Conservation (phyloP, 1,284 basidiomycete species). For the Cryptococcus amylolentus region DNA sequence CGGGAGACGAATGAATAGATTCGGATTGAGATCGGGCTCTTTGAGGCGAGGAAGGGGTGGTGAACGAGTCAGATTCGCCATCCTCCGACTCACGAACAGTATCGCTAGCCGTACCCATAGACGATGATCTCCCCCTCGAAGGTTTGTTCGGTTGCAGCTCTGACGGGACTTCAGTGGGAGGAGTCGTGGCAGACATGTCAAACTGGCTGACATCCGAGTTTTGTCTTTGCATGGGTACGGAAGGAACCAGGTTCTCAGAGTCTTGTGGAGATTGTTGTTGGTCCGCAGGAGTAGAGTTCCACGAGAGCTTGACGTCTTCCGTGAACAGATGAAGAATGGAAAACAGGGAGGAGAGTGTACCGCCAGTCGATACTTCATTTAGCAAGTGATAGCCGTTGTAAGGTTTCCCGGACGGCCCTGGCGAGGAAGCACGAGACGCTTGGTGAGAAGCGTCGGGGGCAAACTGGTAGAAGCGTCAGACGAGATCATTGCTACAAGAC, state of each 20-base stretch:
- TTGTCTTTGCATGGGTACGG: conserved; percentile 21
- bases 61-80: neutral
- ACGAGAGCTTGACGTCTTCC: conserved; percentile 90
- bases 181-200: conserved; percentile 23
- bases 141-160: neutral
- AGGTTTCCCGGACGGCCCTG: conserved; percentile 11
- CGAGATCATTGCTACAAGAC: neutral
- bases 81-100: neutral
- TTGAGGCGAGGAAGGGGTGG: conserved; percentile 1
- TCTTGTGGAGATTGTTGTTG: conserved; percentile 29
- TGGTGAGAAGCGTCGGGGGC: conserved; percentile 52
- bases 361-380: conserved; percentile 91
- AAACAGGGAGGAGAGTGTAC: conserved; percentile 91
- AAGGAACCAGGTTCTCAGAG: conserved; percentile 1
- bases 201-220: conserved; percentile 50
- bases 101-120: conserved; percentile 4
- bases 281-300: conserved; percentile 51
- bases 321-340: conserved; percentile 95
- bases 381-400: conserved; percentile 91
- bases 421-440: conserved; percentile 9
- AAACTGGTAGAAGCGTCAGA: conserved; percentile 51
- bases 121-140: conserved; percentile 5
- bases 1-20: neutral
- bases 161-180: conserved; percentile 5
- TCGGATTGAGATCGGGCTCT: conserved; percentile 2